phyloP scores from a whole-genome alignment of 768 basidiomycete species.

The Astraeus odoratus region DNA sequence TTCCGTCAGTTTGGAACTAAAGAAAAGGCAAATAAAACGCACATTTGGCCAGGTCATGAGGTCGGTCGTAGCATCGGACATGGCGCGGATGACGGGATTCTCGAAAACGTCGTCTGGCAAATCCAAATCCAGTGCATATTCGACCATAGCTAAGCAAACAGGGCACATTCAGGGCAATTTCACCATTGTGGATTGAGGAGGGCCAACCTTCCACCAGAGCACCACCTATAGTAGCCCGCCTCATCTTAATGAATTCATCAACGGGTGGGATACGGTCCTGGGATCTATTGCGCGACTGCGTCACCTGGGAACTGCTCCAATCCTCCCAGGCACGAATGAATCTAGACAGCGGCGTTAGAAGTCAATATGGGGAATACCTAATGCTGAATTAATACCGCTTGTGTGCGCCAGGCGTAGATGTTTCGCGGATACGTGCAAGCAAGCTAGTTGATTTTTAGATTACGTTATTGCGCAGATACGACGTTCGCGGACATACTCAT shows the following conservation, averaged over 20 bases:
- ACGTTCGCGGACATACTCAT: conserved; percentile 24
- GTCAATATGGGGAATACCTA: neutral
- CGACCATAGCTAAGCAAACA: conserved; percentile 25
- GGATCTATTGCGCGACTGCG: conserved; percentile 29
- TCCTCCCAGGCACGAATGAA: conserved; percentile 30
- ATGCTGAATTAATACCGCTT: conserved; percentile 17
- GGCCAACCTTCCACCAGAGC: conserved; percentile 32
- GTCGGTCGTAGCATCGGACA: conserved; percentile 35
- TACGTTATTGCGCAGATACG: conserved; percentile 9
- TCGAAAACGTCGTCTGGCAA: conserved; percentile 32
- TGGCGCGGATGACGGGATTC: conserved; percentile 25
- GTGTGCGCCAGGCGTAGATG: conserved; percentile 31
- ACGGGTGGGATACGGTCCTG: conserved; percentile 31
- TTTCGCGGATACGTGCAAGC: conserved; percentile 28
- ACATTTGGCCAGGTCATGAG: conserved; percentile 39
- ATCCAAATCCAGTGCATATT: conserved; percentile 32
- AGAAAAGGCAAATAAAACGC: conserved; percentile 9
- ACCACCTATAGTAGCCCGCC: conserved; percentile 31
- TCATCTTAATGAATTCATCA: conserved; percentile 32
- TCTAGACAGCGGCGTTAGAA: conserved; percentile 13
- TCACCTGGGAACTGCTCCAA: conserved; percentile 31
- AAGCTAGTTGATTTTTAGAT: conserved; percentile 16
- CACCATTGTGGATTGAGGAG: neutral
- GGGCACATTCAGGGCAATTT: conserved; percentile 2
- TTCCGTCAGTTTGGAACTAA: conserved; percentile 8